Evolutionary conservation across 345 rosid species (phyloP), one percentile per base, ranked within the genome.

Genomic region (Boechera divaricarpa): DNA sequence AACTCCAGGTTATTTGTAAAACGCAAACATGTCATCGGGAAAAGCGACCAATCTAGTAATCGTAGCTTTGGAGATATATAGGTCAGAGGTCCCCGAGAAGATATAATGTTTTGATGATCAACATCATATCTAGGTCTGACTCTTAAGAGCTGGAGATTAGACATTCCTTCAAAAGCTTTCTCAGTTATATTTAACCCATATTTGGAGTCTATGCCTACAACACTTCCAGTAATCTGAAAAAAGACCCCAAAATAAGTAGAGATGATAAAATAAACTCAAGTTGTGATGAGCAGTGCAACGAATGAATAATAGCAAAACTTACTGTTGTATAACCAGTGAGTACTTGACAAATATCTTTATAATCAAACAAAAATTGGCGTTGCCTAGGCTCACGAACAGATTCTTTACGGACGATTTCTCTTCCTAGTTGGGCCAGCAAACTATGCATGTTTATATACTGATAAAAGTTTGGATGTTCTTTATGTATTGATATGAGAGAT

Each of bases 341-440:
- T 1, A 69, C 76, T 38, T 49, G 36, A 63, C 38, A 10, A 11
- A 63, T 57, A 63, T 81, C 79, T 47, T 58, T 48, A 5, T 47
- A 9, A 28, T 16, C 15, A 67, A 65, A 51, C 18, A 77, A 36
- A 28, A 80, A 49, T 12, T 67, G 74, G 0, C 64, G 68, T 21
- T 59, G 9, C 2, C 55, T 58, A 59, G 78, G 74, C 2, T 60
- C 41, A 42, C 12, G 4, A 4, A 13, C 3, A 2, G 66, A 59
- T 72, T 76, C 52, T 47, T 51, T 33, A 0, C 35, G 79, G 7
- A 69, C 45, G 51, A 78, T 53, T 11, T 63, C 57, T 60, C 63
- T 2, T 8, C 82, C 79, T 69, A 81, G 35, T 28, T 76, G 70
- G 31, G 33, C 70, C 8, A 76, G 51, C 57, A 73, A 60, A 69